Conservation (phyloP, 495 filamentous ascomycete genomes). For the Trichoderma gamsii region DNA sequence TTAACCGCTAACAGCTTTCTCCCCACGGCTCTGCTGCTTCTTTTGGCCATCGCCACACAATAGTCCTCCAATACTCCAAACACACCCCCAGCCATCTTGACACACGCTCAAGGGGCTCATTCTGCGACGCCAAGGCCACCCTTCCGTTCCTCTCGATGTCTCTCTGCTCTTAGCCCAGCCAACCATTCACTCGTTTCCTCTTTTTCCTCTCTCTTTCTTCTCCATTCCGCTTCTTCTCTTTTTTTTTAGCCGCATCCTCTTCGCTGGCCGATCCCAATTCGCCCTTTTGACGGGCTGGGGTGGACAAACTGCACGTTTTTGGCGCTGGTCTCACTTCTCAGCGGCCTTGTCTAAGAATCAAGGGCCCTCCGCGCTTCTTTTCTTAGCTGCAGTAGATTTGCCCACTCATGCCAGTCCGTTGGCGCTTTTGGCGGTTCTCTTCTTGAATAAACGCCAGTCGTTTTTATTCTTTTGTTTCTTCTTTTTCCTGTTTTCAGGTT, state of each 20-base stretch:
- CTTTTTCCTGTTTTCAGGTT: conserved; percentile 4
- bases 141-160: background rate
- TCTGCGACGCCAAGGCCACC: conserved; percentile 1
- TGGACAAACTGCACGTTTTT: background rate
- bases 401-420: conserved; percentile 4
- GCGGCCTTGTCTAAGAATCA: background rate
- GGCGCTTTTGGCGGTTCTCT: conserved; percentile 18
- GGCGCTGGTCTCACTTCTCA: background rate
- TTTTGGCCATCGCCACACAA: background rate
- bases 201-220: no score
- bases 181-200: background rate
- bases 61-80: background rate
- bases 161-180: no score
- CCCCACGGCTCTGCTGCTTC: no score
- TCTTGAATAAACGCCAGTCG: background rate
- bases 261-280: conserved; percentile 11
- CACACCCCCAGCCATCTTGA: conserved; percentile 2
- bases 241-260: background rate
- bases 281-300: background rate
- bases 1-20: no score
- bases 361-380: background rate
- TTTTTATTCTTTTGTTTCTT: conserved; percentile 20
- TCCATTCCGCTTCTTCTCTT: background rate
- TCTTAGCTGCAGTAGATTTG: background rate
- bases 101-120: conserved; percentile 9